phyloP scores from a whole-genome alignment of 768 basidiomycete genomes.

The Pleurotus ostreatus region DNA sequence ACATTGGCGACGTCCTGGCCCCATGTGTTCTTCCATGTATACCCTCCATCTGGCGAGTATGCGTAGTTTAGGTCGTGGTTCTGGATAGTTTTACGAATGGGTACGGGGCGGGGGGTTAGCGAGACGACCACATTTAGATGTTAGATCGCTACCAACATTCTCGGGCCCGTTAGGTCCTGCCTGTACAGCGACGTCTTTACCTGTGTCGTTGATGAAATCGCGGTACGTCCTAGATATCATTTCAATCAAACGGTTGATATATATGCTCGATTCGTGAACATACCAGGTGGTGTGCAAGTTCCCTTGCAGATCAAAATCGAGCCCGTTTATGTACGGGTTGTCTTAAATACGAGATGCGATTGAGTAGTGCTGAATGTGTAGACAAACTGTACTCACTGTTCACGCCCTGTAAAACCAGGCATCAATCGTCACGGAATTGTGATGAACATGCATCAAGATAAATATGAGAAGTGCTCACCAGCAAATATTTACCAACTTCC shows the following conservation, averaged over 20 bases:
- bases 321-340: constrained; percentile 34
- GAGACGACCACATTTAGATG: not conserved
- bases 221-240: constrained; percentile 27
- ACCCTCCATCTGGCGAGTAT: constrained; percentile 23
- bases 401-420: constrained; percentile 21
- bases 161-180: constrained; percentile 35
- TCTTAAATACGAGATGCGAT: constrained; percentile 15
- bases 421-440: not conserved
- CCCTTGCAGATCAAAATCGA: constrained; percentile 28
- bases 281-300: constrained; percentile 28
- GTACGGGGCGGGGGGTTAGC: not conserved
- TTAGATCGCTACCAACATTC: constrained; percentile 20
- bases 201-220: constrained; percentile 34
- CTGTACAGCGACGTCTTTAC: constrained; percentile 31
- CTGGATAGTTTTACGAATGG: constrained; percentile 11
- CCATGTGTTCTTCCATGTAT: constrained; percentile 34
- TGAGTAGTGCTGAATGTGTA: not conserved
- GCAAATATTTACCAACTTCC: constrained; percentile 27
- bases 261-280: not conserved
- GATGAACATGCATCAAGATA: not conserved
- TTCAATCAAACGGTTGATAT: not conserved
- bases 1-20: constrained; percentile 25
- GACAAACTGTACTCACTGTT: constrained; percentile 20
- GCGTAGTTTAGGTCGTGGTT: constrained; percentile 34
- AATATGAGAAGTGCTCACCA: constrained; percentile 16